Conservation (phyloP, 192 early-diverging fungal genomes). For the Backusella luteola region DNA sequence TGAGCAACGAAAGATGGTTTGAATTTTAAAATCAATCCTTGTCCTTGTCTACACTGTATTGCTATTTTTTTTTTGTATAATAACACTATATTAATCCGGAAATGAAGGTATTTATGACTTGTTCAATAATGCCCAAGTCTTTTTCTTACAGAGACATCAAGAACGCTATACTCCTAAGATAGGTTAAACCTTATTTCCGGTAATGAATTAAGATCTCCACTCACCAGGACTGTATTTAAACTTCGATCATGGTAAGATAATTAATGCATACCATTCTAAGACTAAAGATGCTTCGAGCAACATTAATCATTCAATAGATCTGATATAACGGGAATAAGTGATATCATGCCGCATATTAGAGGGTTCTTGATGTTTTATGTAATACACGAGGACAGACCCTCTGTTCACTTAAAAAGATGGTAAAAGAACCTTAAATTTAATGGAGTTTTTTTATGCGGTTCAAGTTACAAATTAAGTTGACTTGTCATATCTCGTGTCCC, state of each 20-base stretch:
- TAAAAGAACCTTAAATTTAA: neutral
- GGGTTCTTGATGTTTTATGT: neutral
- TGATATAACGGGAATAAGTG: neutral
- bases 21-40: too few species aligned
- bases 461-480: neutral
- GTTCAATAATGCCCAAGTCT: too few species aligned
- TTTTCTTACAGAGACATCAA: neutral
- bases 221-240: neutral
- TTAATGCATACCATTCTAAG: too few species aligned
- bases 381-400: neutral
- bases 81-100: too few species aligned
- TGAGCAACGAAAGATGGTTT: neutral
- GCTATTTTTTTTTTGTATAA: too few species aligned
- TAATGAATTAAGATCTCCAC: neutral
- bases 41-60: too few species aligned
- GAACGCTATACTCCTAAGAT: neutral
- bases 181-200: neutral
- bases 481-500: neutral
- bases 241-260: neutral
- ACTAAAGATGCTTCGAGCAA: too few species aligned
- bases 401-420: neutral
- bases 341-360: neutral
- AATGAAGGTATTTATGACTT: too few species aligned
- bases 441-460: neutral
- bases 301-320: too few species aligned